Evolutionary conservation across 352 stramenopile species (phyloP).

Genomic region (Phytophthora vignae): DNA sequence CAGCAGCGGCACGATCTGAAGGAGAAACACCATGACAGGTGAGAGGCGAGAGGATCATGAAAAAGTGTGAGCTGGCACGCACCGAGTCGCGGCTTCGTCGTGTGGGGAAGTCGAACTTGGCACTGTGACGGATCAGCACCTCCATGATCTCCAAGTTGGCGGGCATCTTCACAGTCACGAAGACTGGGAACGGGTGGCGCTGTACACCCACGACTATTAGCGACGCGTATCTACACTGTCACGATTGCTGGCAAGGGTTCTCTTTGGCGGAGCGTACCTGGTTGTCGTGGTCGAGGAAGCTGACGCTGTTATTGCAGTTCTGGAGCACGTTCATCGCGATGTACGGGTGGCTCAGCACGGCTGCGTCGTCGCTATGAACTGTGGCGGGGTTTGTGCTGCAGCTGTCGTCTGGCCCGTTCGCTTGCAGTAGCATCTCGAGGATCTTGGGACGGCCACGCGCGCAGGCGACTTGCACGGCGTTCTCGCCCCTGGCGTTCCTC

Average conservation of each 20-base stretch:
- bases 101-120: constrained; percentile 31
- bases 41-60: not conserved
- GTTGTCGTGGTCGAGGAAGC: constrained; percentile 16
- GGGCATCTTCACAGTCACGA: constrained; percentile 18
- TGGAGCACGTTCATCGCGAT: constrained; percentile 32
- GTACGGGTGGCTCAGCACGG: constrained; percentile 14
- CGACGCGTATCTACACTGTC: not conserved
- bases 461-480: constrained; percentile 24
- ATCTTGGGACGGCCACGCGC: constrained; percentile 16
- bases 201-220: not conserved
- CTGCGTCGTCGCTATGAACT: not conserved
- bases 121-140: constrained; percentile 28
- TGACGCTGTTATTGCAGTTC: constrained; percentile 20
- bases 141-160: constrained; percentile 30
- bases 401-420: not conserved
- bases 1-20: constrained; percentile 14
- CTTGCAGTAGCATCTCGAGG: constrained; percentile 22
- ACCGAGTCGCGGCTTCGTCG: constrained; percentile 23
- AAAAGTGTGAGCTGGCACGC: constrained; percentile 2
- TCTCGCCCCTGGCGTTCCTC: constrained; percentile 20
- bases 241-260: too few species aligned
- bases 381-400: not conserved
- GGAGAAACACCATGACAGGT: not conserved
- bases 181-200: constrained; percentile 11
- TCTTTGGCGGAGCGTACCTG: constrained; percentile 7